A percentile compares a stretch with the other conserved stretches of the same genome.
Conservation (phyloP, 2,329 filamentous ascomycete species). For the Colletotrichum aenigma region DNA sequence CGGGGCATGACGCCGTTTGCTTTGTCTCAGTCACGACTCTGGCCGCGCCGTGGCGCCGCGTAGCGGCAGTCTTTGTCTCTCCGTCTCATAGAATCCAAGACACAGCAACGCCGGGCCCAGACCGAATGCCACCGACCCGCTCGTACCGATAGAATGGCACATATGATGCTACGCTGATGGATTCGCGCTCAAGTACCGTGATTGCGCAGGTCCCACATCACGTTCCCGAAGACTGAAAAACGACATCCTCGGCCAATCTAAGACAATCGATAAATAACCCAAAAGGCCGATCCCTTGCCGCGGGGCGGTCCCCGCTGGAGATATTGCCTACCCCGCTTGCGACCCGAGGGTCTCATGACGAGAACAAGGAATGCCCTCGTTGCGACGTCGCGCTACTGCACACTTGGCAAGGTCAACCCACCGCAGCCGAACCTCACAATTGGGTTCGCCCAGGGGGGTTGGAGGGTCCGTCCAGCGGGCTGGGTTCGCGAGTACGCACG, state of each 20-base stretch:
- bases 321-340: constrained; percentile 10
- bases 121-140: not conserved
- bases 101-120: not conserved
- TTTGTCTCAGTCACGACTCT: not conserved
- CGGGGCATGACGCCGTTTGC: not conserved
- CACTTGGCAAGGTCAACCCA: constrained; percentile 4
- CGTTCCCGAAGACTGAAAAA: not conserved
- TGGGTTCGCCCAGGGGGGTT: not conserved
- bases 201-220: not conserved
- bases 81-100: not conserved
- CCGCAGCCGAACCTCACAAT: constrained; percentile 10
- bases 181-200: not conserved
- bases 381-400: constrained; percentile 6
- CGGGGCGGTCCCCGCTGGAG: not conserved
- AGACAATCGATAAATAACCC: not conserved
- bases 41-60: not conserved
- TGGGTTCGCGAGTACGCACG: constrained; percentile 8
- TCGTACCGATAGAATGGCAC: not conserved
- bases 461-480: not conserved
- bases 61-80: not conserved
- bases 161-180: not conserved
- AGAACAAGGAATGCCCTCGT: constrained; percentile 12
- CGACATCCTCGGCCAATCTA: not conserved
- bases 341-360: constrained; percentile 1
- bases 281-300: not conserved